Base-by-base conservation (phyloP, 306 rosid genomes). In the Quercus dentata region DNA sequence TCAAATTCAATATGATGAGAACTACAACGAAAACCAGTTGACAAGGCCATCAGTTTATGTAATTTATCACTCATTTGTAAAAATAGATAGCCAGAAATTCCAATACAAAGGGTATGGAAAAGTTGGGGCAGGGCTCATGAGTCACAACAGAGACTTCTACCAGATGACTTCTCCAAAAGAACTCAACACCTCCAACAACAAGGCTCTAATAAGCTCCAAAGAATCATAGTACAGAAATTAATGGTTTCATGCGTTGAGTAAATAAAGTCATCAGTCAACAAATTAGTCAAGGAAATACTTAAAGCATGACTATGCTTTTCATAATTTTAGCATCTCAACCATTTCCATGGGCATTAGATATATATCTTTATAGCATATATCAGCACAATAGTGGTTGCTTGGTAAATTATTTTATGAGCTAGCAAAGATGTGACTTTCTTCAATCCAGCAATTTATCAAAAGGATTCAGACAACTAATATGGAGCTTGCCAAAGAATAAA, bases 401-500 rank as follows among this genome's bases (percentile, higher is more conserved):
- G 23, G 51, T 68, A 4, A n/a, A 10, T 68, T n/a, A 33, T 35
- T 33, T 33, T 3, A 33, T 68, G 19, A 31, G 57, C 52, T 74
- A 27, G 33, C 35, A 74, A 56, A 52, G 38, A 74, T 25, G 19
- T 33, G 69, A 15, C 55, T 68, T 18, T 49, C 72, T 68, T 68
- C 27, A 68, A 68, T 35, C 17, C 25, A 79, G 59, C 59, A 30
- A 56, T 57, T 62, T 17, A 61, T 33, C 35, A 71, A 78, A 25
- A 25, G 3, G 67, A 78, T 54, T 21, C 76, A 80, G 59, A 80
- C 64, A 74, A 20, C 81, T 5, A 76, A 17, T n/a, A 17, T 46
- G 65, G 77, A 83, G 76, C 55, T 73, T 56, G 20, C 55, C 27
- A 46, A 13, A 56, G 54, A 65, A 17, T 11, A 64, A 56, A 64